phyloP scores from a whole-genome alignment of 2,329 filamentous ascomycete species.

The Graphiopsis chlorocephala region DNA sequence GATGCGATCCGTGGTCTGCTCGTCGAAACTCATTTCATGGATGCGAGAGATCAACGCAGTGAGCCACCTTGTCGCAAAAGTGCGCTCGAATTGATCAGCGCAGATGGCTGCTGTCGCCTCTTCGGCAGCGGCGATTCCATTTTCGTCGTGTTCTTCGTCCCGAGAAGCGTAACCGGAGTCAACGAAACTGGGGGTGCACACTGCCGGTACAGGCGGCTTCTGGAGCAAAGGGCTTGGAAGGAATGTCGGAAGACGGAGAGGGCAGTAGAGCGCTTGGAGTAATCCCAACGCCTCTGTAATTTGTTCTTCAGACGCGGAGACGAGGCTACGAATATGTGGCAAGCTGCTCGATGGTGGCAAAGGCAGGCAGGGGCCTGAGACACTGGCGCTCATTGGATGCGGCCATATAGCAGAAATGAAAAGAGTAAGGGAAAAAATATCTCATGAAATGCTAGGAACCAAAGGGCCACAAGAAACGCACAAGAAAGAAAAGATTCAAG shows the following conservation, averaged over 20 bases:
- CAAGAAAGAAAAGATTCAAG: not conserved
- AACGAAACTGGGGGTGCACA: not conserved
- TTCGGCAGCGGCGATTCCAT: not conserved
- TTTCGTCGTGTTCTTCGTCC: not conserved
- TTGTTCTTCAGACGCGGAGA: not conserved
- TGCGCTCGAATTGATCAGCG: not conserved
- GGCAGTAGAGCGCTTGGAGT: not conserved
- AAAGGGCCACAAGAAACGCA: not conserved
- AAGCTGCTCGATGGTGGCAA: slow-evolving; percentile 5
- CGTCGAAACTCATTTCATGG: not conserved
- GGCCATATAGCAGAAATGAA: not conserved
- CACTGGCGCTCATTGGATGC: not conserved
- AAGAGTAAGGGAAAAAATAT: not conserved
- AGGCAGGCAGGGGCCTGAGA: slow-evolving; percentile 4
- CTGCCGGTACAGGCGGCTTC: not conserved
- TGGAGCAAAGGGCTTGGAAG: not conserved
- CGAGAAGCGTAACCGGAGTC: not conserved
- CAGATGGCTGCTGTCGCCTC: not conserved
- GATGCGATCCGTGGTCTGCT: not conserved
- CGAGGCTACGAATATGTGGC: slow-evolving; percentile 4
- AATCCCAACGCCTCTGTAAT: not conserved
- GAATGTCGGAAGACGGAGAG: not conserved
- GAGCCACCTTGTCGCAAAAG: not conserved
- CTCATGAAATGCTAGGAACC: not conserved
- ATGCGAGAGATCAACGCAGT: not conserved